Conservation (phyloP, 2,329 filamentous ascomycete species). For the Stachybotrys elegans region DNA sequence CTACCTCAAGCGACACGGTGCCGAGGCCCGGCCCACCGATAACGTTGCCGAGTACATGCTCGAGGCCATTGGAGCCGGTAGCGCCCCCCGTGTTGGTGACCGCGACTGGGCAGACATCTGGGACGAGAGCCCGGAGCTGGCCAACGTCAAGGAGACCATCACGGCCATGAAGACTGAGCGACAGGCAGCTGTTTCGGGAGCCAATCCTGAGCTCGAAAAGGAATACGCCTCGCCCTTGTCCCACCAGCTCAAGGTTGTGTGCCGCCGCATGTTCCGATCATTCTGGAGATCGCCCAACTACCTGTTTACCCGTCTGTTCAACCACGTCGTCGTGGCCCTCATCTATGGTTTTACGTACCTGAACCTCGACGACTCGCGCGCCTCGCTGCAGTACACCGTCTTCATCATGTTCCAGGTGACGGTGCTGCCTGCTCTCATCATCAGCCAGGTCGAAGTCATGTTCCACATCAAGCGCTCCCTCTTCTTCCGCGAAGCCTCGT, state of each 20-base stretch:
- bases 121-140: slow-evolving; percentile 67
- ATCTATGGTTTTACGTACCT: slow-evolving; percentile 77
- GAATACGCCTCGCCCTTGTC: slow-evolving; percentile 78
- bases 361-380: slow-evolving; percentile 68
- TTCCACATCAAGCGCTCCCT: slow-evolving; percentile 76
- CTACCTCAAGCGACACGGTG: slow-evolving; percentile 56
- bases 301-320: slow-evolving; percentile 81
- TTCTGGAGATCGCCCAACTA: slow-evolving; percentile 89
- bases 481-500: slow-evolving; percentile 79
- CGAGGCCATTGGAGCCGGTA: slow-evolving; percentile 75
- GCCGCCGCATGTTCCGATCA: slow-evolving; percentile 66
- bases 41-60: slow-evolving; percentile 77
- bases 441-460: slow-evolving; percentile 75
- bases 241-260: slow-evolving; percentile 75
- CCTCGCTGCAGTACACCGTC: slow-evolving; percentile 76
- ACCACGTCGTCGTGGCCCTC: slow-evolving; percentile 72
- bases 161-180: slow-evolving; percentile 59
- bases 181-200: slow-evolving; percentile 26
- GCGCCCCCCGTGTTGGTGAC: slow-evolving; percentile 64
- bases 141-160: slow-evolving; percentile 62
- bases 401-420: slow-evolving; percentile 91
- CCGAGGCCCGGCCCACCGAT: slow-evolving; percentile 49
- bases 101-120: slow-evolving; percentile 79
- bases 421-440: slow-evolving; percentile 76
- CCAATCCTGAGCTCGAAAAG: slow-evolving; percentile 54